phyloP scores from a whole-genome alignment of 2,329 filamentous ascomycete species.

The Corynespora cassiicola region DNA sequence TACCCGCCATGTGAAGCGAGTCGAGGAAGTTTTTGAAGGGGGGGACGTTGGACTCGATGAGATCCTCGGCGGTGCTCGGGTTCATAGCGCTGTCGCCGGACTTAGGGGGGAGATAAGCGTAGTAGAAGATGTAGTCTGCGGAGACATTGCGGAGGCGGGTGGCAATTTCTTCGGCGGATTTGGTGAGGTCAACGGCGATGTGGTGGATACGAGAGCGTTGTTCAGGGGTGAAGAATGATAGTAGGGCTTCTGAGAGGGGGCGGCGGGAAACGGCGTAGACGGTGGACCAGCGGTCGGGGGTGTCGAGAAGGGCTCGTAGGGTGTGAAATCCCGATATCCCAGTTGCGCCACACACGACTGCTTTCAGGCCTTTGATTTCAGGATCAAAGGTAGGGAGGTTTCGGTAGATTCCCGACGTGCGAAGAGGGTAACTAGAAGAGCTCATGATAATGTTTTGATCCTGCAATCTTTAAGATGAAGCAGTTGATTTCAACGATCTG shows the following conservation, averaged over 20 bases:
- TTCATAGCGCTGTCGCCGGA: conserved; percentile 10
- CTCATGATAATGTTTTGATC: conserved; percentile 11
- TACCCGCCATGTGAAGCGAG: conserved; percentile 7
- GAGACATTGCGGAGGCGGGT: conserved; percentile 4
- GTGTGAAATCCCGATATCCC: conserved; percentile 20
- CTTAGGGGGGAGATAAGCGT: conserved; percentile 17
- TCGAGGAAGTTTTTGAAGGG: conserved; percentile 15
- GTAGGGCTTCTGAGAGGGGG: conserved; percentile 5
- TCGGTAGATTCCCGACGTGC: conserved; percentile 17
- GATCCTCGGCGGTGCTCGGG: conserved; percentile 6
- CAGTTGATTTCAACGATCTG: too few species aligned
- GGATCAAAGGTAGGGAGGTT: conserved; percentile 18
- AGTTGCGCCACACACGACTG: conserved; percentile 16
- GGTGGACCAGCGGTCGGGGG: conserved; percentile 14
- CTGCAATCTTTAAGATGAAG: too few species aligned
- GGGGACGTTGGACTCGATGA: conserved; percentile 14
- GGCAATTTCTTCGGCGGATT: conserved; percentile 11
- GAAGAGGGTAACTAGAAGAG: conserved; percentile 12
- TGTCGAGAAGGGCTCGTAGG: conserved; percentile 11
- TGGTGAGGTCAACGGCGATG: conserved; percentile 14
- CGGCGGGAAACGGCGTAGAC: conserved; percentile 16
- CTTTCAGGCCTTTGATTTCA: conserved; percentile 9
- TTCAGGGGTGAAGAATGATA: conserved; percentile 9
- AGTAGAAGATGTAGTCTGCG: conserved; percentile 19
- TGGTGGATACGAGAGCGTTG: conserved; percentile 18